Evolutionary conservation across 306 rosid genomes (phyloP).

Genomic region (peach (Prunus persica)): Prunus_persica_NCBIv2 NC_034011.1:5903001-5903500

Average conservation of each 20-base stretch:
- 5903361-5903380: constrained; percentile 49
- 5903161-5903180: no score
- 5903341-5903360: constrained; percentile 49
- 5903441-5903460: not conserved
- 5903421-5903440: constrained; percentile 9
- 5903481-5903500: constrained; percentile 10
- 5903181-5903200: rapidly evolving
- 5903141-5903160: no score
- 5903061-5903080: no score
- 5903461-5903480: constrained; percentile 6
- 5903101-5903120: no score
- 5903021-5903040: no score
- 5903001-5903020: no score
- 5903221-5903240: no score
- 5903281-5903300: constrained; percentile 24
- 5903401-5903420: constrained; percentile 61
- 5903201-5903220: no score
- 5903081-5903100: no score
- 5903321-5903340: constrained; percentile 60
- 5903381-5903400: constrained; percentile 44
- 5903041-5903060: no score
- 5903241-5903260: not conserved
- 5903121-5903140: no score
- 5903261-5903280: constrained; percentile 29
- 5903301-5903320: constrained; percentile 50